Conservation (phyloP, 768 basidiomycete genomes). For the Leccinum rimulosum region DNA sequence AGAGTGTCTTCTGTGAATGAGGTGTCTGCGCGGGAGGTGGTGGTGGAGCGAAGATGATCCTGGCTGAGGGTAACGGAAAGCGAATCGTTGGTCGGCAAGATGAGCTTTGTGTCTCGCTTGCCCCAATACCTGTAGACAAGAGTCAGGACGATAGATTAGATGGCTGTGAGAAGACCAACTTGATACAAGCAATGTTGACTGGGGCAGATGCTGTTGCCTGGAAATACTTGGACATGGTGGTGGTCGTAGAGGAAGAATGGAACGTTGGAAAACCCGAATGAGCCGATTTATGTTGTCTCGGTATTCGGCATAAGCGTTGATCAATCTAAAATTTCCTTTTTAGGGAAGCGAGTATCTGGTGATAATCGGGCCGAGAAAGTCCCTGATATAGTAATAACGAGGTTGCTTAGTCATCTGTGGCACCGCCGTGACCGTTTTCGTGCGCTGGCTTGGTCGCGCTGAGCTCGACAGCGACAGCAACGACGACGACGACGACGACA, state of each 20-base stretch:
- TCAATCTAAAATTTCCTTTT: conserved; percentile 16
- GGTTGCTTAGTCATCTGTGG: conserved; percentile 19
- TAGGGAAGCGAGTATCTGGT: background rate
- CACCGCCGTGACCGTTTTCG: conserved; percentile 23
- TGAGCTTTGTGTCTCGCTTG: conserved; percentile 92
- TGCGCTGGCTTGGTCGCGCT: conserved; percentile 23
- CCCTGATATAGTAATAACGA: conserved; percentile 11
- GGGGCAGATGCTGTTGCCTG: conserved; percentile 91
- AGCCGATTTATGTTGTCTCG: conserved; percentile 13
- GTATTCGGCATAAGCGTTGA: conserved; percentile 2
- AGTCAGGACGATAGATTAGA: conserved; percentile 5
- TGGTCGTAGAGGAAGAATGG: conserved; percentile 12
- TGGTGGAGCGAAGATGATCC: conserved; percentile 92
- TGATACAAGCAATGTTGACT: conserved; percentile 98
- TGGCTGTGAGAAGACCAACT: conserved; percentile 47
- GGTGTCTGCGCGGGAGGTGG: conserved; percentile 83
- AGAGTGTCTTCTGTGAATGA: conserved; percentile 73
- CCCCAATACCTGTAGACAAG: conserved; percentile 86
- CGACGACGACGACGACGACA: conserved; percentile 11
- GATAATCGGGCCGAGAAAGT: conserved; percentile 12
- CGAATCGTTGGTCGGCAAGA: conserved; percentile 96
- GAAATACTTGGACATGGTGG: conserved; percentile 53
- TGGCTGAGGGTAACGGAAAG: conserved; percentile 97
- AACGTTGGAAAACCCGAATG: background rate
- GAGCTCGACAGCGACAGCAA: conserved; percentile 21